Percentiles rank a stretch among this genome's conserved stretches.
phyloP scores from a whole-genome alignment of 164 flowering plant genomes.

The Annona cherimola region DNA sequence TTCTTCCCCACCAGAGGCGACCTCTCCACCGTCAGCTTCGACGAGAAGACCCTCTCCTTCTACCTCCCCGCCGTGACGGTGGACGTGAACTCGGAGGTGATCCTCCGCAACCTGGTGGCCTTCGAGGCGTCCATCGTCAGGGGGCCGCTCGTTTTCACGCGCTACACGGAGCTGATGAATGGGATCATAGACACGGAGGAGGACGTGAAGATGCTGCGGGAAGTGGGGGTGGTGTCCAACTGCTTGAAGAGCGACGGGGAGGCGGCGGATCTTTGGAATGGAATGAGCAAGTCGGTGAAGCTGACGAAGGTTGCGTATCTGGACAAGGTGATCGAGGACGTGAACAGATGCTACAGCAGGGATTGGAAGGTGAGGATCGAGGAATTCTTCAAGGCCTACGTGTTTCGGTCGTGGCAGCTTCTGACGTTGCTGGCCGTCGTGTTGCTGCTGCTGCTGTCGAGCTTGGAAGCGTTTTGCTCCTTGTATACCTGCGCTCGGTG shows the following conservation, averaged over 20 bases:
- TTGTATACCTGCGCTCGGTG: slow-evolving; percentile 6
- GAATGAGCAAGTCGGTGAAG: slow-evolving; percentile 14
- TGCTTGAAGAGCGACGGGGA: slow-evolving; percentile 15
- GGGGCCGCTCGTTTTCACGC: slow-evolving; percentile 16
- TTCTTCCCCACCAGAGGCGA: slow-evolving; percentile 4
- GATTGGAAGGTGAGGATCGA: slow-evolving; percentile 9
- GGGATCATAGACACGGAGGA: slow-evolving; percentile 24
- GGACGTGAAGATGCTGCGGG: slow-evolving; percentile 19
- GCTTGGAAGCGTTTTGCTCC: slow-evolving; percentile 13
- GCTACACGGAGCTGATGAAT: slow-evolving; percentile 22
- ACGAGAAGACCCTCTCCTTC: slow-evolving; percentile 1
- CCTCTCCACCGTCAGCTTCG: slow-evolving; percentile 9
- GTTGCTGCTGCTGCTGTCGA: neutral
- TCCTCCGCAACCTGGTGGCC: slow-evolving; percentile 20
- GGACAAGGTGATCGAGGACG: slow-evolving; percentile 14
- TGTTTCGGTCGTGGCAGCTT: slow-evolving; percentile 17
- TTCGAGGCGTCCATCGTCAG: slow-evolving; percentile 17
- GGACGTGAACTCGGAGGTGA: slow-evolving; percentile 10
- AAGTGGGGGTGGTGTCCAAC: slow-evolving; percentile 11
- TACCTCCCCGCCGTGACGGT: slow-evolving; percentile 8
- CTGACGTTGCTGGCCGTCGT: slow-evolving; percentile 3
- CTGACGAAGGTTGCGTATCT: slow-evolving; percentile 4
- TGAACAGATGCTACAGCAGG: slow-evolving; percentile 9
- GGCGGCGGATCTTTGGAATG: slow-evolving; percentile 15
- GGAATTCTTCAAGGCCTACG: slow-evolving; percentile 8